These are phyloP conservation scores for Nothophaeocryptopus gaeumannii DNA, from an alignment of 2,329 filamentous ascomycete genomes.

Conservation along the genomic window DNA sequence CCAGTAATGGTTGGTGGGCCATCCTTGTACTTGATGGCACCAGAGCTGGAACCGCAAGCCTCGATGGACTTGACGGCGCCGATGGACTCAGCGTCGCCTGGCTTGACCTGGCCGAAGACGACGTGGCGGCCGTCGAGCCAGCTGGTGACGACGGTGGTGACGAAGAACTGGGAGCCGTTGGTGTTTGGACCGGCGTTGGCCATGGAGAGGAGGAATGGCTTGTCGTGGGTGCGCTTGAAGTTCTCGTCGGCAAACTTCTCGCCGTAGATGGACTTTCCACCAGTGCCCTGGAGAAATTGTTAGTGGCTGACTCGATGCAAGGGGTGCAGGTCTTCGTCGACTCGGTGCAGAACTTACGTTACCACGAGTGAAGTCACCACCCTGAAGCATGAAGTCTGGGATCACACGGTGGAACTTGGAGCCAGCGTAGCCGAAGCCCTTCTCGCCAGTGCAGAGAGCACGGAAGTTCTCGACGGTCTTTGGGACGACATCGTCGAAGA, in stretches of 20 bases:
- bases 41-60: conserved; percentile 55
- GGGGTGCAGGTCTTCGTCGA: too few species aligned
- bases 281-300: conserved; percentile 66
- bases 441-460: conserved; percentile 90
- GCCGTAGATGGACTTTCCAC: conserved; percentile 95
- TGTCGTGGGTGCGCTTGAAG: conserved; percentile 86
- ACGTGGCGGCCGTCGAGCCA: conserved; percentile 79
- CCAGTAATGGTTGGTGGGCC: conserved; percentile 52
- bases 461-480: conserved; percentile 98
- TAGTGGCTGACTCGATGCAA: not conserved
- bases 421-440: conserved; percentile 76
- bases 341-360: conserved; percentile 61
- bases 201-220: conserved; percentile 94
- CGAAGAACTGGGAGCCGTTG: conserved; percentile 72
- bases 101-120: conserved; percentile 72
- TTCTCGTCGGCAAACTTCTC: conserved; percentile 98
- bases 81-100: conserved; percentile 53
- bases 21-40: conserved; percentile 52
- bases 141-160: conserved; percentile 65
- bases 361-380: conserved; percentile 92
- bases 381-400: conserved; percentile 98
- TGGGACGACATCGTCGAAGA: conserved; percentile 82
- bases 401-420: conserved; percentile 95
- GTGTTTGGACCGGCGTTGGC: conserved; percentile 98
- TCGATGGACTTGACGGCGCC: conserved; percentile 59